Percentiles rank a stretch among this genome's conserved stretches.
Conservation (phyloP, 331 rosid genomes). For the Erythrophleum ivorense region DNA sequence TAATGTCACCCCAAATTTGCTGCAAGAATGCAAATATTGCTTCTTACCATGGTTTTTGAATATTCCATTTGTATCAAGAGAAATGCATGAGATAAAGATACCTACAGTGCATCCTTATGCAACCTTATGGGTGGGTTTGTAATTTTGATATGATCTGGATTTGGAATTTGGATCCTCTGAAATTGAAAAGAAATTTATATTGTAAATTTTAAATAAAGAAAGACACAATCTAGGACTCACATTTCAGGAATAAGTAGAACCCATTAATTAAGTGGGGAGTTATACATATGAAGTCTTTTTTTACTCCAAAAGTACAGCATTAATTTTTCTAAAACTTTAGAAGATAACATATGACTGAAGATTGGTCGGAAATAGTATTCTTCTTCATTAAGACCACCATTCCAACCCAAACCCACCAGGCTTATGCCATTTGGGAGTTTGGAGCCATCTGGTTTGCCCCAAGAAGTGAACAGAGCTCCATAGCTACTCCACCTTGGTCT, state of each 20-base stretch:
- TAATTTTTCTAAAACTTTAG: no score
- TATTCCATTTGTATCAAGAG: constrained; percentile 21
- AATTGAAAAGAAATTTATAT: no score
- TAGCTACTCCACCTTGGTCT: constrained; percentile 63
- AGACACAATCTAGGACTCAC: no score
- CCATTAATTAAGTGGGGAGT: no score
- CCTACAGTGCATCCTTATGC: constrained; percentile 19
- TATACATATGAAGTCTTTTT: no score
- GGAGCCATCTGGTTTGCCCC: constrained; percentile 88
- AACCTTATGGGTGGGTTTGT: constrained; percentile 32
- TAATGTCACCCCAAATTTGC: background rate
- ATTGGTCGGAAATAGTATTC: constrained; percentile 77
- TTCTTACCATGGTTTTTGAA: constrained; percentile 24
- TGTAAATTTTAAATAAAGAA: no score
- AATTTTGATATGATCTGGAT: constrained; percentile 16
- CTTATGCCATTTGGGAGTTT: constrained; percentile 68
- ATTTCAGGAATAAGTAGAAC: no score
- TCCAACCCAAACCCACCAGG: constrained; percentile 60
- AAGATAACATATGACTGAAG: constrained; percentile 45
- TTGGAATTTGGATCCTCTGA: no score
- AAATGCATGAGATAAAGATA: constrained; percentile 39
- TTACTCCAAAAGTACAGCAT: no score
- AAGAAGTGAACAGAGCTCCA: constrained; percentile 74
- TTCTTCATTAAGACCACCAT: constrained; percentile 87
- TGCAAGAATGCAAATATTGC: constrained; percentile 14